These are phyloP conservation scores for Kregervanrija fluxuum DNA, from an alignment of 805 yeast genomes.

Conservation along the genomic window DNA sequence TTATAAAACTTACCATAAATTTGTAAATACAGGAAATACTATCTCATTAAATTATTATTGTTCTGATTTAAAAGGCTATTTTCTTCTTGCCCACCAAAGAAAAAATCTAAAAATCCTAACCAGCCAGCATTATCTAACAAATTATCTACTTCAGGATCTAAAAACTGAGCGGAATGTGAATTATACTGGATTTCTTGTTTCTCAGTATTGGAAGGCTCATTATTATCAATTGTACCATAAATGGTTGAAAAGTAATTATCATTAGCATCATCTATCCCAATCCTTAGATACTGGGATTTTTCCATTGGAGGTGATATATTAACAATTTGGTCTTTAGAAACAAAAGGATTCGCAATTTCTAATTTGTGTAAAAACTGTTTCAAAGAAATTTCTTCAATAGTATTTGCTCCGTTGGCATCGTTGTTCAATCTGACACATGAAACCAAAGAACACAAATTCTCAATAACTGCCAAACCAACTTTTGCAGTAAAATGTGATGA, in stretches of 20 bases:
- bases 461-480: slow-evolving; percentile 22
- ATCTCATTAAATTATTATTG: no score
- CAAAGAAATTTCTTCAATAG: slow-evolving; percentile 14
- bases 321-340: not conserved
- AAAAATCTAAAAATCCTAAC: slow-evolving; percentile 22
- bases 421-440: slow-evolving; percentile 11
- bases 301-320: not conserved
- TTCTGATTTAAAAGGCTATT: no score
- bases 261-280: not conserved
- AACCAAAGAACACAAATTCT: slow-evolving; percentile 17
- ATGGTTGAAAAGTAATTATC: no score
- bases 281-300: no score
- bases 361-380: slow-evolving; percentile 8
- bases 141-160: not conserved
- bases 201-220: no score
- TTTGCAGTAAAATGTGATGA: slow-evolving; percentile 18
- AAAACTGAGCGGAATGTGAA: not conserved
- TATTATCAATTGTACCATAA: no score
- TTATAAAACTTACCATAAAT: no score
- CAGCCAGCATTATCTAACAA: slow-evolving; percentile 23
- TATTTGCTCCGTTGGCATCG: slow-evolving; percentile 5
- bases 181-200: not conserved
- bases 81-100: slow-evolving; percentile 11
- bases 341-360: slow-evolving; percentile 5
- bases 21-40: no score